phyloP scores from a whole-genome alignment of 2,329 filamentous ascomycete species.

The Fusarium vanettenii region DNA sequence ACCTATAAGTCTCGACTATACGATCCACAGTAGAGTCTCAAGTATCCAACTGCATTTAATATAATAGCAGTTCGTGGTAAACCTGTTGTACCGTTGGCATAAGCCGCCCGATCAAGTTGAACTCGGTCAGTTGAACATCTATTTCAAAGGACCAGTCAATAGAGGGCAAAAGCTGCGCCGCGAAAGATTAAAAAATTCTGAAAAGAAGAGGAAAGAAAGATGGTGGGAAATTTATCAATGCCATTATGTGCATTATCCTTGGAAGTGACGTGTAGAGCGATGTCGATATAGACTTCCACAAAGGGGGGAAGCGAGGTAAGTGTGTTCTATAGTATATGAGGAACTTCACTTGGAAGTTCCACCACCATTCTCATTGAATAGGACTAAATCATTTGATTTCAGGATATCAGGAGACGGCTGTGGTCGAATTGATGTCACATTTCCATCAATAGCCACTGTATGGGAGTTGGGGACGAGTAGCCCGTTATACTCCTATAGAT shows the following conservation, averaged over 20 bases:
- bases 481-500: background rate
- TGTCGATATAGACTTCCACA: background rate
- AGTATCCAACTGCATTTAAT: background rate
- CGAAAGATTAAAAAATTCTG: no score
- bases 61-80: accelerated
- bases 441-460: background rate
- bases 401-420: background rate
- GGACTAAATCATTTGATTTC: background rate
- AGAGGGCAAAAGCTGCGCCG: no score
- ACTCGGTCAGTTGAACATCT: background rate
- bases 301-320: background rate
- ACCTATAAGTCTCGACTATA: background rate
- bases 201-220: no score
- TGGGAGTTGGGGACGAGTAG: background rate
- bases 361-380: no score
- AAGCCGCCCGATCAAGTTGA: background rate
- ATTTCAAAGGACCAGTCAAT: background rate
- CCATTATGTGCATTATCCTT: background rate
- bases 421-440: background rate
- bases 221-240: no score
- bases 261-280: background rate
- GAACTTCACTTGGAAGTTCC: background rate
- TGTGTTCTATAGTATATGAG: background rate
- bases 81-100: no score
- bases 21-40: background rate